These are phyloP conservation scores for Friedmanniomyces simplex DNA, from an alignment of 495 filamentous ascomycete genomes.

Conservation along the genomic window DNA sequence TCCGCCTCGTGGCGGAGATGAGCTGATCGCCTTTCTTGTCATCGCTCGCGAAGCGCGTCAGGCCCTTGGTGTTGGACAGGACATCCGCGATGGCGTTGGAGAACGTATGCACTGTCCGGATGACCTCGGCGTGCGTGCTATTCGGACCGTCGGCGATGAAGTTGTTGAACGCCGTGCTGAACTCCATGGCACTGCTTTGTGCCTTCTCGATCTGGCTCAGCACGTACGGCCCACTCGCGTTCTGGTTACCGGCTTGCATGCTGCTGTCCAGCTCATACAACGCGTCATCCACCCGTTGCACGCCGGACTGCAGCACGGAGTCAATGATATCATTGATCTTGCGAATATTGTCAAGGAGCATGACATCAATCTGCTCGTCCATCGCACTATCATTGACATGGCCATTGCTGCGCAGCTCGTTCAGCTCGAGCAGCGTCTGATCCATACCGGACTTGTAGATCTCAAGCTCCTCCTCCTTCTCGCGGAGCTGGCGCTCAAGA, in stretches of 20 bases:
- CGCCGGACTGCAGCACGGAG: slow-evolving; percentile 86
- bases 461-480: slow-evolving; percentile 96
- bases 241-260: slow-evolving; percentile 98
- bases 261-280: slow-evolving; percentile 93
- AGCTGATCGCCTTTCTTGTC: slow-evolving; percentile 86
- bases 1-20: slow-evolving; percentile 67
- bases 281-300: slow-evolving; percentile 91
- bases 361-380: slow-evolving; percentile 81
- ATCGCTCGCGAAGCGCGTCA: slow-evolving; percentile 87
- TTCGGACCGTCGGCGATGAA: slow-evolving; percentile 95
- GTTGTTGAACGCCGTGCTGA: slow-evolving; percentile 94
- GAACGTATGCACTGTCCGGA: slow-evolving; percentile 84
- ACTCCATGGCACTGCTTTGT: slow-evolving; percentile 85
- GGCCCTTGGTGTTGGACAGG: slow-evolving; percentile 88
- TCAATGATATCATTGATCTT: slow-evolving; percentile 98
- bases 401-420: slow-evolving; percentile 59
- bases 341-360: slow-evolving; percentile 71
- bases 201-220: slow-evolving; percentile 96
- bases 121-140: slow-evolving; percentile 81
- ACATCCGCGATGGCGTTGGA: slow-evolving; percentile 86
- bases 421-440: slow-evolving; percentile 79
- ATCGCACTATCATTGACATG: slow-evolving; percentile 70
- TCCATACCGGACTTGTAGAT: slow-evolving; percentile 97
- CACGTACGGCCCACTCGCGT: slow-evolving; percentile 89
- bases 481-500: slow-evolving; percentile 68